Base-by-base conservation (phyloP, 306 rosid genomes). In the Hippophae gyantsensis region DNA sequence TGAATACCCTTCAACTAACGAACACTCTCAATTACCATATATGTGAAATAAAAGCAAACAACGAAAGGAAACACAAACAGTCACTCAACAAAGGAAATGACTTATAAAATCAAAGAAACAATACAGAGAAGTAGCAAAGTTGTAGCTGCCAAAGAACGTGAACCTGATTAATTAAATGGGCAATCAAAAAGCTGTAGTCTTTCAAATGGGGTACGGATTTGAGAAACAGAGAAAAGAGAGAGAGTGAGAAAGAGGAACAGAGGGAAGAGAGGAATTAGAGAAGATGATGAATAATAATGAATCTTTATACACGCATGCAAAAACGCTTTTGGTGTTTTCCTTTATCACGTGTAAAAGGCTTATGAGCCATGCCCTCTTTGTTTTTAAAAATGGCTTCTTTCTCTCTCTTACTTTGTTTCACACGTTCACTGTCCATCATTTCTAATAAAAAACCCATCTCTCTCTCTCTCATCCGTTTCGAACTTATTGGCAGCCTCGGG, bases 241-340 rank as follows among this genome's bases (percentile, higher is more conserved):
- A 32, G 38, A 32, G 38, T 10, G 42, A 7, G 14, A 10, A 10
- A 13, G 52, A 54, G 60, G 26, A 3, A 18, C 7, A 51, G 55
- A n/a, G 58, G 26, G 57, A 48, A 54, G 50, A 53, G 43, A 14
- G 65, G n/a, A 50, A 47, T 7, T 62, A 32, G 38, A 32, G 38
- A 32, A 52, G 83, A 73, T 67, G 89, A 65, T 69, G 84, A 32
- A 74, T 77, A 86, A 85, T 80, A 84, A 83, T 65, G 75, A 80
- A 77, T 72, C 82, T 81, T 79, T 78, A 84, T 78, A 84, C 84
- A 80, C 84, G 94, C 94, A 85, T 85, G 94, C 94, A 82, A 78
- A 32, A 32, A 61, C 45, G 82, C 79, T 81, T 85, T 84, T 85
- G 85, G 82, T 82, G 78, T 69, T 75, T 82, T 78, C 84, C 84